phyloP scores from a whole-genome alignment of 2,329 filamentous ascomycete genomes.

The Samsoniella hepiali region DNA sequence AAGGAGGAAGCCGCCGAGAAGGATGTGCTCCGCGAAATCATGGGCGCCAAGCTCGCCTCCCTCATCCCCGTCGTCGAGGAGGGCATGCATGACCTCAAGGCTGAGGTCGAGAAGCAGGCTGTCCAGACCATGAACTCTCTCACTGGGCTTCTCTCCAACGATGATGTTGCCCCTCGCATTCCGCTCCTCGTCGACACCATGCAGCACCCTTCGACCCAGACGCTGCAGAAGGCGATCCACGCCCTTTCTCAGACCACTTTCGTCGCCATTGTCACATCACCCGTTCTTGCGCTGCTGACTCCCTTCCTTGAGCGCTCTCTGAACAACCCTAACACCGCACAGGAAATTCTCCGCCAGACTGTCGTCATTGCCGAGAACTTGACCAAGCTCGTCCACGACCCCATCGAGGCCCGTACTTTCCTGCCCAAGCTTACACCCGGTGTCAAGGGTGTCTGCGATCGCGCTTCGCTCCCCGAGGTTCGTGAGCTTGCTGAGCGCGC shows the following conservation, averaged over 20 bases:
- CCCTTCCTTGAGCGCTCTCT: constrained; percentile 91
- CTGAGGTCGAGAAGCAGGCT: constrained; percentile 85
- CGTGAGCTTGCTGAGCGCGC: constrained; percentile 83
- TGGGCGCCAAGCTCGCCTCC: constrained; percentile 82
- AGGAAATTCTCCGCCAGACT: constrained; percentile 93
- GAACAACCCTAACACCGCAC: constrained; percentile 84
- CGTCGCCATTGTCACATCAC: constrained; percentile 91
- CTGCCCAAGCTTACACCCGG: constrained; percentile 91
- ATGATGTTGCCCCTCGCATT: constrained; percentile 90
- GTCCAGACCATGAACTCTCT: constrained; percentile 87
- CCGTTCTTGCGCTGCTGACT: constrained; percentile 89
- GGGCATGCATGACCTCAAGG: constrained; percentile 95
- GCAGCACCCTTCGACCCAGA: constrained; percentile 86
- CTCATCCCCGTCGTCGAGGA: constrained; percentile 88
- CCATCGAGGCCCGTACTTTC: constrained; percentile 91
- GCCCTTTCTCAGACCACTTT: constrained; percentile 98
- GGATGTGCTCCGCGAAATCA: constrained; percentile 82
- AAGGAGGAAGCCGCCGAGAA: constrained; percentile 84
- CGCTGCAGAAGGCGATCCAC: constrained; percentile 92
- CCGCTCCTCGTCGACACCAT: constrained; percentile 91
- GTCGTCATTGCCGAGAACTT: constrained; percentile 97
- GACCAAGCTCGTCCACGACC: constrained; percentile 95
- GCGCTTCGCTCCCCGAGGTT: constrained; percentile 91
- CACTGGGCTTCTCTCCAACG: constrained; percentile 87
- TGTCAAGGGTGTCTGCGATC: constrained; percentile 82